phyloP scores from a whole-genome alignment of 2,329 filamentous ascomycete species.

The Fusarium sulawesiense region DNA sequence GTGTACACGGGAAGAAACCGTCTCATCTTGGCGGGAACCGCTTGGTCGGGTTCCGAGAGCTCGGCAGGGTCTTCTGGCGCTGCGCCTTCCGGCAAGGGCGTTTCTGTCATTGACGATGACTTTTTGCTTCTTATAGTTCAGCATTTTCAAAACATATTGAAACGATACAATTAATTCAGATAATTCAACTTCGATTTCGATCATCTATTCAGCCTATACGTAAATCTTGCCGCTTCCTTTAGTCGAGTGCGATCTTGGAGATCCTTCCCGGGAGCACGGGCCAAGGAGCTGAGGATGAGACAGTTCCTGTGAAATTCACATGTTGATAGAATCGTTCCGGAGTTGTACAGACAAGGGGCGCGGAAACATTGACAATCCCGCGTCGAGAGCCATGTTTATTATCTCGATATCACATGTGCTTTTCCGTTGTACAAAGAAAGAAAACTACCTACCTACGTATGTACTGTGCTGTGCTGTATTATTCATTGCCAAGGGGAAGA shows the following conservation, averaged over 20 bases:
- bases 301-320: not conserved
- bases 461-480: not conserved
- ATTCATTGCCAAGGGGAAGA: not conserved
- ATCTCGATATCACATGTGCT: not conserved
- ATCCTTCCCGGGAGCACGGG: not conserved
- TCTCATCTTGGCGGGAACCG: slow-evolving; percentile 26
- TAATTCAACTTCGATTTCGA: not conserved
- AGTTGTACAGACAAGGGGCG: not conserved
- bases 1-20: slow-evolving; percentile 5
- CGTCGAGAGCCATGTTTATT: not conserved
- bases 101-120: not conserved
- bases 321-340: not conserved
- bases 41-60: slow-evolving; percentile 17
- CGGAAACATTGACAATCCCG: not conserved
- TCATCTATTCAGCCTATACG: not conserved
- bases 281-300: not conserved
- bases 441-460: not conserved
- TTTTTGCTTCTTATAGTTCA: not conserved
- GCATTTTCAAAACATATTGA: not conserved
- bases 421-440: not conserved
- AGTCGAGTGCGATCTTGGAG: not conserved
- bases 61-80: slow-evolving; percentile 25
- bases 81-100: slow-evolving; percentile 9
- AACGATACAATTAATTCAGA: not conserved
- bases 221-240: not conserved